A percentile compares a stretch with the other conserved stretches of the same genome.
phyloP scores from a whole-genome alignment of 768 basidiomycete species.

The Mycena alexandri region DNA sequence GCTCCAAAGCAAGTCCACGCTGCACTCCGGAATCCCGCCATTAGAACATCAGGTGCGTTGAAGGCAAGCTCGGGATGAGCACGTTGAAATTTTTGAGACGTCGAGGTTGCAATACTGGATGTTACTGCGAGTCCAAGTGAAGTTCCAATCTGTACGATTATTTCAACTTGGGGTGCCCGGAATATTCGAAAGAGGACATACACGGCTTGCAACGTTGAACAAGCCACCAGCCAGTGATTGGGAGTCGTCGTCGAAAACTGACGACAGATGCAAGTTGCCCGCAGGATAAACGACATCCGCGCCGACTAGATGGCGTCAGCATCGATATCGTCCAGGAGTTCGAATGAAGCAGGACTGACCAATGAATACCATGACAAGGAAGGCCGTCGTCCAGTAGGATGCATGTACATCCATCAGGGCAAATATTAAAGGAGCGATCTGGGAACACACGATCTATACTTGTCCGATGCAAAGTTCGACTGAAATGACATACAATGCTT shows the following conservation, averaged over 20 bases:
- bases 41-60: constrained; percentile 46
- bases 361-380: constrained; percentile 46
- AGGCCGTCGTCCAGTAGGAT: constrained; percentile 50
- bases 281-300: constrained; percentile 49
- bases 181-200: constrained; percentile 9
- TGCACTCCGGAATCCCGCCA: constrained; percentile 50
- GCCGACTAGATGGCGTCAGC: constrained; percentile 31
- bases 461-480: neutral
- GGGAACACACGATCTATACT: neutral
- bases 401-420: constrained; percentile 46
- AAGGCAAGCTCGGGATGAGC: constrained; percentile 39
- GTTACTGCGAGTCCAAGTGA: constrained; percentile 50
- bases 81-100: constrained; percentile 42
- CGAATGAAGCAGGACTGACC: constrained; percentile 27
- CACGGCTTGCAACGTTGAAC: constrained; percentile 50
- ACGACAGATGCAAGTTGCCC: constrained; percentile 47
- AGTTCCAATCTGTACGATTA: constrained; percentile 45
- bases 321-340: neutral
- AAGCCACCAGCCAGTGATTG: constrained; percentile 51
- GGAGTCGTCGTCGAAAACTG: constrained; percentile 47
- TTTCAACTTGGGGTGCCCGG: neutral
- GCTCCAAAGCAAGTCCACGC: constrained; percentile 44
- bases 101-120: constrained; percentile 46
- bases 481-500: constrained; percentile 41
- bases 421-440: constrained; percentile 49